Percentiles rank a stretch among this genome's conserved stretches.
phyloP scores from a whole-genome alignment of 768 basidiomycete genomes.

The Russula olivacea region DNA sequence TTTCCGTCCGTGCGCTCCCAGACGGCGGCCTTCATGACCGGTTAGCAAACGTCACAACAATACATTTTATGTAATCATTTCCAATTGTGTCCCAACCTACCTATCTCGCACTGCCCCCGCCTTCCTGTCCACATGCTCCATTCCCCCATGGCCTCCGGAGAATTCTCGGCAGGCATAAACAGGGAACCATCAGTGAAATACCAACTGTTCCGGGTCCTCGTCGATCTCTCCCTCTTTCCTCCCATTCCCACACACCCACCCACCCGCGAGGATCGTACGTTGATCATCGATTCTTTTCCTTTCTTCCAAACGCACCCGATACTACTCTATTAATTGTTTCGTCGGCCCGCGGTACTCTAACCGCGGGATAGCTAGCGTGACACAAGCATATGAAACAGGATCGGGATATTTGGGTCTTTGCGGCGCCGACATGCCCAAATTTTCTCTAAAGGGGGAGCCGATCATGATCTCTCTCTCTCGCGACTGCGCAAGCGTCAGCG shows the following conservation, averaged over 20 bases:
- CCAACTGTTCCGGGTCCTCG: background rate
- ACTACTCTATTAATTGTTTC: background rate
- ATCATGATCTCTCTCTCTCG: background rate
- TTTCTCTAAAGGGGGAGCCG: too few relatives aligned
- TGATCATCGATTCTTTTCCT: background rate
- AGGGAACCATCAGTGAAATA: background rate
- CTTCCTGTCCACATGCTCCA: background rate
- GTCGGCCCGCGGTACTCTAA: background rate
- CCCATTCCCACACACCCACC: background rate
- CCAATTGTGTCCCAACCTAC: background rate
- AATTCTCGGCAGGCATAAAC: background rate
- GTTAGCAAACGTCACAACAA: slow-evolving; percentile 1
- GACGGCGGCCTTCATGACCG: background rate
- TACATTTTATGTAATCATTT: background rate
- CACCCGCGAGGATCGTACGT: background rate
- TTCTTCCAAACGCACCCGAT: background rate
- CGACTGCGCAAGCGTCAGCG: background rate
- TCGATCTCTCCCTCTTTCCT: background rate
- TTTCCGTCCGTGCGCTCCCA: slow-evolving; percentile 2
- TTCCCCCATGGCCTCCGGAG: background rate
- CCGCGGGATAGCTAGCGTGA: background rate
- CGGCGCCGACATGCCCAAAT: background rate
- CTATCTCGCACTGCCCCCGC: background rate
- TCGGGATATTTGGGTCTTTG: background rate
- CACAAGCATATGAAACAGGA: background rate